These are phyloP conservation scores for Aspergillus floridensis DNA, from an alignment of 2,329 filamentous ascomycete genomes.

Conservation along the genomic window DNA sequence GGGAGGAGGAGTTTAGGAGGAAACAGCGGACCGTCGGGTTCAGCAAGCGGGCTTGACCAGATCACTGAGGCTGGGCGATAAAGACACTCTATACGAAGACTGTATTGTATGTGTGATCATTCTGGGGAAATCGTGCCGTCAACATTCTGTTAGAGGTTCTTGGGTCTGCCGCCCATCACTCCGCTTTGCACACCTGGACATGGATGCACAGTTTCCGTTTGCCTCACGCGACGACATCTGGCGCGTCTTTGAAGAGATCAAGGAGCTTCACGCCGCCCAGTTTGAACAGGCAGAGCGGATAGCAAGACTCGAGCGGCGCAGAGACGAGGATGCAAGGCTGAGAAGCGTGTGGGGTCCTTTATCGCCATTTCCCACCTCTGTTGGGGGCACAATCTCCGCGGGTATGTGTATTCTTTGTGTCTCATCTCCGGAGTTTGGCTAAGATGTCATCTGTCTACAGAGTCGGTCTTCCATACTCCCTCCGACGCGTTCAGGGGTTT, in stretches of 20 bases:
- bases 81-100: neutral
- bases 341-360: conserved; percentile 84
- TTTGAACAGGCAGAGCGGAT: conserved; percentile 62
- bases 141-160: conserved; percentile 4
- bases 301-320: conserved; percentile 59
- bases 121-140: neutral
- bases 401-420: conserved; percentile 55
- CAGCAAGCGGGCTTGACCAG: neutral
- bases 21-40: conserved; percentile 11
- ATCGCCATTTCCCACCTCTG: conserved; percentile 83
- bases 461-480: conserved; percentile 74
- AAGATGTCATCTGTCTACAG: conserved; percentile 45
- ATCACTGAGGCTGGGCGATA: neutral
- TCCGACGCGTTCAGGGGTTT: conserved; percentile 85
- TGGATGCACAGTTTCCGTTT: conserved; percentile 65
- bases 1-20: conserved; percentile 29
- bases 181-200: conserved; percentile 29
- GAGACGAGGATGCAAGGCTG: conserved; percentile 61
- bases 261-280: conserved; percentile 59
- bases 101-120: neutral
- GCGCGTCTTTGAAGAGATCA: conserved; percentile 62
- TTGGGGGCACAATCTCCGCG: conserved; percentile 81
- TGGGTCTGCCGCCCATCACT: neutral
- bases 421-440: neutral
- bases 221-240: conserved; percentile 64